Evolutionary conservation across 2,329 filamentous ascomycete species (phyloP).

Genomic region (Scedosporium dehoogii): DNA sequence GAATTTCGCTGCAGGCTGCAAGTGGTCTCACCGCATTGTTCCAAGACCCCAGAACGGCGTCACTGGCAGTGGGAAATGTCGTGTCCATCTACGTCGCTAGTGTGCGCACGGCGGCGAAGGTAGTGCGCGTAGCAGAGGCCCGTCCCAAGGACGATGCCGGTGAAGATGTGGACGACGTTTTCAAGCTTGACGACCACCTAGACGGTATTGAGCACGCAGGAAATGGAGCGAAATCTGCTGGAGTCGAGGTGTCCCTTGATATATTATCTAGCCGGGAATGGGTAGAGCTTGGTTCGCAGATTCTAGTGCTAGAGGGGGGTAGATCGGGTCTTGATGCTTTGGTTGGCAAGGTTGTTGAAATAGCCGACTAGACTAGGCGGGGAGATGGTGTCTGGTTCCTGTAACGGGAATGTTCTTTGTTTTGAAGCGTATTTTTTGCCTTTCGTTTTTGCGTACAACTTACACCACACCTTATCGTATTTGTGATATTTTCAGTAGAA

Average conservation of each 20-base stretch:
- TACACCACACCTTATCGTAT: neutral
- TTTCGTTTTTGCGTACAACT: neutral
- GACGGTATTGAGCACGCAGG: slow-evolving; percentile 19
- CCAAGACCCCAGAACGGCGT: slow-evolving; percentile 48
- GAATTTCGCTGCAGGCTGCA: slow-evolving; percentile 51
- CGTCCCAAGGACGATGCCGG: slow-evolving; percentile 30
- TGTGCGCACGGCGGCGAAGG: slow-evolving; percentile 69
- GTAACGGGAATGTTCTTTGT: neutral
- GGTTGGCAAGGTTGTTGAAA: slow-evolving; percentile 57
- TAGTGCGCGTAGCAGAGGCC: slow-evolving; percentile 43
- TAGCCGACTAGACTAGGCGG: slow-evolving; percentile 34
- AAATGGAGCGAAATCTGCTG: slow-evolving; percentile 8
- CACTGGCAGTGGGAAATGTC: slow-evolving; percentile 55
- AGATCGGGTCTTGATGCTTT: slow-evolving; percentile 61
- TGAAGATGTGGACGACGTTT: slow-evolving; percentile 46
- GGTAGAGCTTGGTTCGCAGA: slow-evolving; percentile 60
- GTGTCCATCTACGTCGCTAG: slow-evolving; percentile 84
- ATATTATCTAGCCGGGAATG: slow-evolving; percentile 62
- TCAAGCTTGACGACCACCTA: slow-evolving; percentile 41
- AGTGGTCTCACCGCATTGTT: slow-evolving; percentile 66
- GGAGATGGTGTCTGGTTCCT: neutral
- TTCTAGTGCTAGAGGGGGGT: slow-evolving; percentile 63
- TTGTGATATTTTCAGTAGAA: neutral
- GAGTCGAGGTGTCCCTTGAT: slow-evolving; percentile 52
- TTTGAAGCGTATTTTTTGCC: neutral